These are phyloP conservation scores for Rhodotorula taiwanensis DNA, from an alignment of 768 basidiomycete genomes.

Conservation along the genomic window DNA sequence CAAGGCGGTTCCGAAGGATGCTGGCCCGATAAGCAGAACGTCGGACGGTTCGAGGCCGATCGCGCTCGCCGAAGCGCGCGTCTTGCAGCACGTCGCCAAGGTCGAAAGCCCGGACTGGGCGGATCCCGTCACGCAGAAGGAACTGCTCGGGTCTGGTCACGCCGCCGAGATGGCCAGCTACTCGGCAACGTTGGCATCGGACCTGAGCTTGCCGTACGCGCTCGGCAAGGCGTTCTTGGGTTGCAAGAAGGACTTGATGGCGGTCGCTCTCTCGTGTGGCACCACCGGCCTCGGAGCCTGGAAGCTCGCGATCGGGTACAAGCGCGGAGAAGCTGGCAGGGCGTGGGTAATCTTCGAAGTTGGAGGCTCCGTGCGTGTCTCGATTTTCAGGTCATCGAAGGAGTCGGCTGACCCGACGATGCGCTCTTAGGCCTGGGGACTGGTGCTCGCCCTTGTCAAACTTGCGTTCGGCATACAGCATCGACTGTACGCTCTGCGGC, in stretches of 20 bases:
- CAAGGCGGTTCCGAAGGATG: constrained; percentile 1
- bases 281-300: neutral
- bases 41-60: constrained; percentile 2
- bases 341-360: constrained; percentile 1
- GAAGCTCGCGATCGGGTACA: constrained; percentile 2
- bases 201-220: no score
- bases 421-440: constrained; percentile 21
- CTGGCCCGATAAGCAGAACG: neutral
- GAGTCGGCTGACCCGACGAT: neutral
- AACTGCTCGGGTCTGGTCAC: neutral
- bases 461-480: constrained; percentile 25
- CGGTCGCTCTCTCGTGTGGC: neutral
- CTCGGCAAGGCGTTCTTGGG: constrained; percentile 25
- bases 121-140: neutral
- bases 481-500: constrained; percentile 19
- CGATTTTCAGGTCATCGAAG: neutral
- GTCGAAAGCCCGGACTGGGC: constrained; percentile 13
- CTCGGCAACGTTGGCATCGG: no score
- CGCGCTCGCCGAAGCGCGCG: constrained; percentile 27
- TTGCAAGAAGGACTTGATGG: constrained; percentile 20
- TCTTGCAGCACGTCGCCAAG: constrained; percentile 16
- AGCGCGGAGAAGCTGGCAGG: neutral
- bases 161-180: no score
- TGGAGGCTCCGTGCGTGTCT: constrained; percentile 22
- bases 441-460: constrained; percentile 21